Conservation (phyloP, 2,329 filamentous ascomycete species). For the Verticillium albo-atrum region DNA sequence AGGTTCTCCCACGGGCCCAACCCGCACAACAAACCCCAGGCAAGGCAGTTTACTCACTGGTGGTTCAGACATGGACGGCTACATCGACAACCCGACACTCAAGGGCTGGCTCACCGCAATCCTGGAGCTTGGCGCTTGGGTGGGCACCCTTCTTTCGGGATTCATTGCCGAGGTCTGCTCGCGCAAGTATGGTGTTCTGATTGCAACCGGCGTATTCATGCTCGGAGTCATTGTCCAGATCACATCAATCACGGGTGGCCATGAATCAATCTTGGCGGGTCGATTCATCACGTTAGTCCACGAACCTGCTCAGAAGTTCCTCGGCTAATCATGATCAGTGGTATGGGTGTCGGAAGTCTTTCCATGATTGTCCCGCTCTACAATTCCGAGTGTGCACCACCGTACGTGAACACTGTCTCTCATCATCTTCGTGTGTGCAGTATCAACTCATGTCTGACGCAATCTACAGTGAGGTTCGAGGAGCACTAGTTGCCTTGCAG, state of each 20-base stretch:
- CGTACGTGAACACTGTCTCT: conserved; percentile 22
- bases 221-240: conserved; percentile 66
- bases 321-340: conserved; percentile 24
- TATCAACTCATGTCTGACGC: background rate
- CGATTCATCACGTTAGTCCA: conserved; percentile 58
- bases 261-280: conserved; percentile 61
- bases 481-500: conserved; percentile 39
- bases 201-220: conserved; percentile 63
- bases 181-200: conserved; percentile 64
- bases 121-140: conserved; percentile 72
- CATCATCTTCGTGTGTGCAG: background rate
- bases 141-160: conserved; percentile 66
- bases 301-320: no score
- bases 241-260: conserved; percentile 51
- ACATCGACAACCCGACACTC: conserved; percentile 44
- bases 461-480: conserved; percentile 26
- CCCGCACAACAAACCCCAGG: no score
- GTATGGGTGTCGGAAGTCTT: conserved; percentile 65
- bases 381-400: conserved; percentile 41
- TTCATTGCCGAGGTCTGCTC: conserved; percentile 67
- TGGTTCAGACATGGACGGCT: conserved; percentile 50
- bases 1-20: conserved; percentile 18
- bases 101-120: conserved; percentile 63
- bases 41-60: no score
- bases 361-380: conserved; percentile 59